phyloP scores from a whole-genome alignment of 345 rosid genomes.

The Crucihimalaya himalaica region DNA sequence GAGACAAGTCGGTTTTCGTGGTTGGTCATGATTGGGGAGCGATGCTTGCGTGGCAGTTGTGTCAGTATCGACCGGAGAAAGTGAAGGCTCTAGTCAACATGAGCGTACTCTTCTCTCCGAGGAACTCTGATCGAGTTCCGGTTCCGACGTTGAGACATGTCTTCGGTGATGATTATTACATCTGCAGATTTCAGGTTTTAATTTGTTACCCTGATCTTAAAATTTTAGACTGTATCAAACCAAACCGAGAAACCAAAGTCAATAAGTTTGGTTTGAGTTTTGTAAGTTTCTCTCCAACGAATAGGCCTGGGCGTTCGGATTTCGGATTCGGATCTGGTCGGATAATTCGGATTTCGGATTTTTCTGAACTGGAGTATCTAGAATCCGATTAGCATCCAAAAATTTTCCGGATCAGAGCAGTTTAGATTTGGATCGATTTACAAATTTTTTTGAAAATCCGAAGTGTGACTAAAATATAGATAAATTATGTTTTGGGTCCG shows the following conservation, averaged over 20 bases:
- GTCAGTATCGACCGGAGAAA: constrained; percentile 59
- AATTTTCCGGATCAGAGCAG: too few species aligned
- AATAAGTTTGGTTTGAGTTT: background rate
- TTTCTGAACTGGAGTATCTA: too few species aligned
- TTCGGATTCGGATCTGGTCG: too few species aligned
- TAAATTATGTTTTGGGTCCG: too few species aligned
- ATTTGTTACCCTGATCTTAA: background rate
- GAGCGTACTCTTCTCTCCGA: constrained; percentile 52
- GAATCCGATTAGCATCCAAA: too few species aligned
- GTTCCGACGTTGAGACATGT: constrained; percentile 44
- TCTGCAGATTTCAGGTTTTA: constrained; percentile 79
- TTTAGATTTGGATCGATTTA: too few species aligned
- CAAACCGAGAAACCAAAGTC: background rate
- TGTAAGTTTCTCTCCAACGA: too few species aligned
- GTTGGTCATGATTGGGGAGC: constrained; percentile 87
- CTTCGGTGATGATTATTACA: constrained; percentile 73
- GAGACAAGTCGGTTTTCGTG: constrained; percentile 51
- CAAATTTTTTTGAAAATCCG: too few species aligned
- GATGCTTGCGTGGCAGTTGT: constrained; percentile 59
- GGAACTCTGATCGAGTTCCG: constrained; percentile 61
- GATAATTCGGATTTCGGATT: too few species aligned
- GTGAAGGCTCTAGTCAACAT: constrained; percentile 65
- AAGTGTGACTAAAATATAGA: too few species aligned
- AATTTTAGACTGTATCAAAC: background rate
- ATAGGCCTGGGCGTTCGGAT: too few species aligned